Evolutionary conservation across 2,329 filamentous ascomycete genomes (phyloP).

Genomic region (Paecilomyces formosus): DNA sequence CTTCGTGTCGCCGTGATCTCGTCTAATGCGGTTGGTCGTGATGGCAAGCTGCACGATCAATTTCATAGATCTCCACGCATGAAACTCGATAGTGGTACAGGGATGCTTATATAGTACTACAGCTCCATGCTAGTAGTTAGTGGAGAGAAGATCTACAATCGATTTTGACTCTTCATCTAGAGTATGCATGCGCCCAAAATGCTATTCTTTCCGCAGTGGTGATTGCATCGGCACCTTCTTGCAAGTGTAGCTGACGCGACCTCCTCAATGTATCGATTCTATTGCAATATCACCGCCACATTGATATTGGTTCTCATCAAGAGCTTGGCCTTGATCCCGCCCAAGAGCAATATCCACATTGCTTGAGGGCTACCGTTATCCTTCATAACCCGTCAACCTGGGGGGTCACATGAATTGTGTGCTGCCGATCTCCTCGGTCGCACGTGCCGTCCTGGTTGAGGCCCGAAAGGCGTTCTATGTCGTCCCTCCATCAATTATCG

Average conservation of each 20-base stretch:
- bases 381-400: background rate
- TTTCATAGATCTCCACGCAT: background rate
- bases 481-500: background rate
- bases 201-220: background rate
- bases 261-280: background rate
- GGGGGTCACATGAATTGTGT: background rate
- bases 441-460: background rate
- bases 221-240: background rate
- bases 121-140: background rate
- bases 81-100: background rate
- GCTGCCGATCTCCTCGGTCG: background rate
- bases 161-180: background rate
- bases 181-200: background rate
- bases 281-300: background rate
- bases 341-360: background rate
- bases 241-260: background rate
- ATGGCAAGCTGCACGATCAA: background rate
- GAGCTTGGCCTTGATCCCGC: background rate
- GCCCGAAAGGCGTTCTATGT: background rate
- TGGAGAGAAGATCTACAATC: background rate
- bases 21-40: background rate
- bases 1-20: background rate
- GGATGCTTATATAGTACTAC: background rate
- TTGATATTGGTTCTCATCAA: background rate
- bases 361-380: background rate